Percentiles rank a stretch among this genome's conserved stretches.
These are phyloP conservation scores for Alternaria conjuncta DNA, from an alignment of 2,329 filamentous ascomycete genomes.

Conservation along the genomic window DNA sequence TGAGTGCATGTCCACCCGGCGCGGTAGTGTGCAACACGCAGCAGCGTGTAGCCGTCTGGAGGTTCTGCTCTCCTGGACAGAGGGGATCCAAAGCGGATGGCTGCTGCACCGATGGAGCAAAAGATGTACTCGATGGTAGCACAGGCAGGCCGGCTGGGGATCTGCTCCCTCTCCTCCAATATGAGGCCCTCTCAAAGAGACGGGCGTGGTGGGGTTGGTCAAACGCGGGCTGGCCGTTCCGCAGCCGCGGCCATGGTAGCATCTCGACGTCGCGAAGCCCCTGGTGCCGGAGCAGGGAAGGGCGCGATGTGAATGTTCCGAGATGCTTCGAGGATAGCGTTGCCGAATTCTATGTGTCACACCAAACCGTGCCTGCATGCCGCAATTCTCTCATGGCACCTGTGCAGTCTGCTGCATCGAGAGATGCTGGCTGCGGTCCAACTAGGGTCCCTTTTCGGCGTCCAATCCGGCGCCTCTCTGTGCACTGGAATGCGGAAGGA, in stretches of 20 bases:
- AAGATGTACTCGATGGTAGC: slow-evolving; percentile 40
- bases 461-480: slow-evolving; percentile 30
- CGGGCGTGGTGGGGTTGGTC: slow-evolving; percentile 41
- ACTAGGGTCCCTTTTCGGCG: slow-evolving; percentile 7
- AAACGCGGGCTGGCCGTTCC: slow-evolving; percentile 51
- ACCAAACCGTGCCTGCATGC: slow-evolving; percentile 28
- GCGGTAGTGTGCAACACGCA: slow-evolving; percentile 36
- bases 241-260: slow-evolving; percentile 54
- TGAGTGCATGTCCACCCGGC: slow-evolving; percentile 30
- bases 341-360: slow-evolving; percentile 37
- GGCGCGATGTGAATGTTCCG: slow-evolving; percentile 32
- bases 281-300: slow-evolving; percentile 27
- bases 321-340: slow-evolving; percentile 26
- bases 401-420: slow-evolving; percentile 20
- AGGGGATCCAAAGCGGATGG: slow-evolving; percentile 39
- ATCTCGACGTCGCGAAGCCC: slow-evolving; percentile 49
- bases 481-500: slow-evolving; percentile 18
- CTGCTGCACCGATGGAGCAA: slow-evolving; percentile 42
- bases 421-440: slow-evolving; percentile 9
- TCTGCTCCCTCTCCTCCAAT: slow-evolving; percentile 32
- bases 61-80: slow-evolving; percentile 28
- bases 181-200: slow-evolving; percentile 32
- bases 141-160: slow-evolving; percentile 37
- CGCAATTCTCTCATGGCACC: slow-evolving; percentile 25
- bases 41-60: slow-evolving; percentile 35